These are phyloP conservation scores for Cinnamomum micranthum DNA, from an alignment of 164 flowering plant species.

Conservation along the genomic window DNA sequence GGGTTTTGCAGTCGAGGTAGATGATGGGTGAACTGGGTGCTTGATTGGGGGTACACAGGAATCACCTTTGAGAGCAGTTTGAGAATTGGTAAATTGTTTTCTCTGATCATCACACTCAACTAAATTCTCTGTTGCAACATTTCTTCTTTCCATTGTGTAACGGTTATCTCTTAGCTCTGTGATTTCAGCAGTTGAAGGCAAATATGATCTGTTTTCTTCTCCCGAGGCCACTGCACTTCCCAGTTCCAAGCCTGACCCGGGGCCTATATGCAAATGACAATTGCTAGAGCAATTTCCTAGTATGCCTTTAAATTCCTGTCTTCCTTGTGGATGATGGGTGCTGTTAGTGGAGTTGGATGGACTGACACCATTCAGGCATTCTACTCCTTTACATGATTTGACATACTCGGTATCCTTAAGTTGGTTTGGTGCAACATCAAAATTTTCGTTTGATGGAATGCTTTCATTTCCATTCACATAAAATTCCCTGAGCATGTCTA, in stretches of 20 bases:
- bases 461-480: constrained; percentile 15
- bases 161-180: constrained; percentile 5
- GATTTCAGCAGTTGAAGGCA: constrained; percentile 20
- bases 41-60: background rate
- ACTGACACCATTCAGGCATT: constrained; percentile 7
- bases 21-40: background rate
- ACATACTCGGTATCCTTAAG: constrained; percentile 11
- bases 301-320: background rate
- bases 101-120: background rate
- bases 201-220: constrained; percentile 29
- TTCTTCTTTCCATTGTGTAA: constrained; percentile 10
- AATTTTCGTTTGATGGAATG: constrained; percentile 14
- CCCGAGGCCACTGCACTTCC: constrained; percentile 14
- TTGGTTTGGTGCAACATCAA: constrained; percentile 12
- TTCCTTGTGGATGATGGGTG: constrained; percentile 6
- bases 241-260: constrained; percentile 19
- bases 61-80: background rate
- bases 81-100: background rate
- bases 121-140: constrained; percentile 8
- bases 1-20: constrained; percentile 8
- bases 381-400: background rate
- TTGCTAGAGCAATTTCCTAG: constrained; percentile 20
- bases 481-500: constrained; percentile 23
- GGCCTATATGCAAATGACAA: constrained; percentile 15
- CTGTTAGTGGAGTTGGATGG: constrained; percentile 9